A percentile compares a stretch with the other conserved stretches of the same genome.
Evolutionary conservation across 2,329 filamentous ascomycete genomes (phyloP).

Genomic region (Colletotrichum kahawae): DNA sequence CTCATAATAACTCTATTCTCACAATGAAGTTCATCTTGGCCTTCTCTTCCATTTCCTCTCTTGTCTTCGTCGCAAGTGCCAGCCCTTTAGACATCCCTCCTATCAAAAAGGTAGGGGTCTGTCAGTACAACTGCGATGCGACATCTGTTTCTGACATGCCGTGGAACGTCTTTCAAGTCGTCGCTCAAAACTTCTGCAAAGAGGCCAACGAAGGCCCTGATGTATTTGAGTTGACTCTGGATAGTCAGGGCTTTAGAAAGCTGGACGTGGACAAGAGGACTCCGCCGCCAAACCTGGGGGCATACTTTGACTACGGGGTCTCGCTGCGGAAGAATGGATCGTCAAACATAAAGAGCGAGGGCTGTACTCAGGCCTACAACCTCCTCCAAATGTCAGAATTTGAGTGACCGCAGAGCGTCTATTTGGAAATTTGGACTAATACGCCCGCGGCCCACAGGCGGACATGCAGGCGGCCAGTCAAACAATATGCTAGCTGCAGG

Average conservation of each 20-base stretch:
- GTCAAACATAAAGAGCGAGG: background rate
- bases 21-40: background rate
- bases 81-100: background rate
- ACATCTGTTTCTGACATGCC: background rate
- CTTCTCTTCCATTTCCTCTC: background rate
- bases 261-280: background rate
- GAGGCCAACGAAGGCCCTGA: background rate
- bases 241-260: background rate
- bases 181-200: background rate
- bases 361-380: background rate
- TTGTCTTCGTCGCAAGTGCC: background rate
- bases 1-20: background rate
- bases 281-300: background rate
- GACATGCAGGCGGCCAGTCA: background rate
- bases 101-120: background rate
- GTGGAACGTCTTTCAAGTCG: background rate
- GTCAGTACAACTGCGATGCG: background rate
- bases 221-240: background rate
- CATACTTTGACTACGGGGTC: background rate
- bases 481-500: background rate
- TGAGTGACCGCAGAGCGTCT: background rate
- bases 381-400: background rate
- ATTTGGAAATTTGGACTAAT: background rate
- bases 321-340: background rate
- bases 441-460: background rate